Conservation (phyloP, 139 green algal genomes). For the Deuterostichococcus epilithicus region DNA sequence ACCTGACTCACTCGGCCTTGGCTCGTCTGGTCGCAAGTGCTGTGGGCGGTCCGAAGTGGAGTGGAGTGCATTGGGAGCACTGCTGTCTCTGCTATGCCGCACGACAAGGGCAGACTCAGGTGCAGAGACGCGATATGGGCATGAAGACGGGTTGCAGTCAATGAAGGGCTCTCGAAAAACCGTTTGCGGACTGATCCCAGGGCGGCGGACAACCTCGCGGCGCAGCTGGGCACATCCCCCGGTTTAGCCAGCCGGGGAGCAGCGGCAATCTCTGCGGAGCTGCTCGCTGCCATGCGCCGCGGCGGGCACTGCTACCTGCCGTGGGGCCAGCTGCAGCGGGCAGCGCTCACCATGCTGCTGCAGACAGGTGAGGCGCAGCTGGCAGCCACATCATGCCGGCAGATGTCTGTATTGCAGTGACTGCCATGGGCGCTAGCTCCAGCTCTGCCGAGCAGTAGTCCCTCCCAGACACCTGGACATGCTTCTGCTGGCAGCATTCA, state of each 20-base stretch:
- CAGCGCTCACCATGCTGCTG: conserved; percentile 11
- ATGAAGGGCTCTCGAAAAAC: neutral
- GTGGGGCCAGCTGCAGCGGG: conserved; percentile 27
- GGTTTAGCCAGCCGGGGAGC: conserved; percentile 30
- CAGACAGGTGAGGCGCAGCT: conserved; percentile 4
- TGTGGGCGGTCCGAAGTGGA: neutral
- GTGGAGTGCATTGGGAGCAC: neutral
- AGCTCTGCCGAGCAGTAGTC: neutral
- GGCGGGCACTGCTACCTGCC: conserved; percentile 48
- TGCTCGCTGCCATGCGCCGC: conserved; percentile 16
- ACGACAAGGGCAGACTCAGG: neutral
- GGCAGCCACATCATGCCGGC: neutral
- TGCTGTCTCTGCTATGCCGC: neutral
- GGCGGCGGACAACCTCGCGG: conserved; percentile 36
- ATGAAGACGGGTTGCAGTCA: neutral
- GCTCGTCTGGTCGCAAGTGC: neutral
- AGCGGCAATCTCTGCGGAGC: conserved; percentile 25
- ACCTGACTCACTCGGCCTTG: neutral
- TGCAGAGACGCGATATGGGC: neutral
- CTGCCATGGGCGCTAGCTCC: no score
- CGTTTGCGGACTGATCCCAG: neutral
- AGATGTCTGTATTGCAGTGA: neutral
- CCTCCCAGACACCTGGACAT: no score
- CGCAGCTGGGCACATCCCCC: neutral
- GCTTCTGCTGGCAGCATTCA: no score